phyloP scores from a whole-genome alignment of 495 filamentous ascomycete genomes.

The Lasiosphaeria hispida region DNA sequence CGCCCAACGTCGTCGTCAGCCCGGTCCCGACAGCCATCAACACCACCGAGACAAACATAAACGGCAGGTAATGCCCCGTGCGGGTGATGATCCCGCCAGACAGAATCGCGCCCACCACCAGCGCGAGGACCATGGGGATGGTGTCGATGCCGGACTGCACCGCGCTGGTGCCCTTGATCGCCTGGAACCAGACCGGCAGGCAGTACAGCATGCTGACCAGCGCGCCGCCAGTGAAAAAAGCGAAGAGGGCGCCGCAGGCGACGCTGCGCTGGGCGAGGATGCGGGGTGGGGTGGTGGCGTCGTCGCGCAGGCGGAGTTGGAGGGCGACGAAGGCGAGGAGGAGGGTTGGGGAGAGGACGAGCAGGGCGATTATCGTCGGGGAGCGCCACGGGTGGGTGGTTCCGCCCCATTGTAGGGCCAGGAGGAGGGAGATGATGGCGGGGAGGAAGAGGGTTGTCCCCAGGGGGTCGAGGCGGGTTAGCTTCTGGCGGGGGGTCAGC shows the following conservation, averaged over 20 bases:
- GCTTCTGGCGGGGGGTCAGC: constrained; percentile 39
- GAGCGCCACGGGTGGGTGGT: constrained; percentile 40
- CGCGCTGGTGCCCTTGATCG: constrained; percentile 39
- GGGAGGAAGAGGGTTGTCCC: constrained; percentile 40
- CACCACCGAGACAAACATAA: constrained; percentile 46
- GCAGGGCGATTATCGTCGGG: constrained; percentile 41
- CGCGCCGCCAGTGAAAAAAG: constrained; percentile 37
- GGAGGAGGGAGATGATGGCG: constrained; percentile 38
- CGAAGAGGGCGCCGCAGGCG: constrained; percentile 30
- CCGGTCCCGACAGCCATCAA: constrained; percentile 52
- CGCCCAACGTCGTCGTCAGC: constrained; percentile 42
- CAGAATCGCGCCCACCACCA: constrained; percentile 31
- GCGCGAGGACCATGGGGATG: constrained; percentile 44
- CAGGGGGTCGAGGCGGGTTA: constrained; percentile 28
- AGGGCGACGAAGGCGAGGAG: constrained; percentile 26
- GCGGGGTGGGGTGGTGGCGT: constrained; percentile 34
- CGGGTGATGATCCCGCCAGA: constrained; percentile 45
- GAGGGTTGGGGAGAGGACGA: constrained; percentile 40
- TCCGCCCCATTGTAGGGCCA: constrained; percentile 51
- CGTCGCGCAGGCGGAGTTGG: constrained; percentile 33
- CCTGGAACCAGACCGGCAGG: constrained; percentile 59
- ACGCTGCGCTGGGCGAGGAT: constrained; percentile 39
- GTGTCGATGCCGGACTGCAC: constrained; percentile 44
- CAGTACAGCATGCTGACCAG: constrained; percentile 44
- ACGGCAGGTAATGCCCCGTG: constrained; percentile 50